Base-by-base conservation (phyloP, 202 grass and related monocot genomes). In the Zizania palustris region DNA sequence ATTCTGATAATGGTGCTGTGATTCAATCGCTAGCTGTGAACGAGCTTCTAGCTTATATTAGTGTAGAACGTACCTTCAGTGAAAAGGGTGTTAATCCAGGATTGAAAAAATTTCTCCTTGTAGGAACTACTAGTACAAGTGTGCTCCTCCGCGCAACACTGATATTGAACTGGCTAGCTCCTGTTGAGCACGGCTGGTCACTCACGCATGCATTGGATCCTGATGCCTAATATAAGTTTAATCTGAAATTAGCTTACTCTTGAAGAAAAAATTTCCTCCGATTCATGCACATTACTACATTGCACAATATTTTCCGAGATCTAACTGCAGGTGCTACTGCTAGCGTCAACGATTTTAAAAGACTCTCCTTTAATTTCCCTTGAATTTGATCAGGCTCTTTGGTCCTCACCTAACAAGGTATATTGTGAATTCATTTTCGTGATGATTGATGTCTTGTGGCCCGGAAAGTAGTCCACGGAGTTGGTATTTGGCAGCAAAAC, bases 331-430 rank as follows among this genome's bases (percentile, higher is more conserved):
- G 22, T 20, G 51, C n/a, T n/a, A n/a, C n/a, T n/a, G n/a, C 16
- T 60, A 63, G 54, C 16, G 6, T 5, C 51, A 71, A 71, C 3
- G 48, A 41, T 86, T 49, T 76, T 49, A 9, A 81, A 41, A 4
- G 77, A 76, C 71, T 75, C 55, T 13, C 10, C 28, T 68, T 69
- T 63, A 36, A n/a, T 72, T 56, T 41, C 36, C 38, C 63, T 11
- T 67, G 35, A 5, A n/a, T 50, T 69, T 64, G 7, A 54, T 12
- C 60, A 72, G 42, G 15, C 14, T 54, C 19, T 62, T 28, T 3
- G 21, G 53, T 69, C 37, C 63, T 65, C 45, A 74, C 49, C n/a
- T 19, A 71, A 72, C 18, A 4, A 35, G 19, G 34, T 66, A 45
- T 19, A 45, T 19, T 65, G n/a, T 34, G 49, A 57, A 43, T 28